phyloP scores from a whole-genome alignment of 1,284 basidiomycete species.

The Pascua guehoae region DNA sequence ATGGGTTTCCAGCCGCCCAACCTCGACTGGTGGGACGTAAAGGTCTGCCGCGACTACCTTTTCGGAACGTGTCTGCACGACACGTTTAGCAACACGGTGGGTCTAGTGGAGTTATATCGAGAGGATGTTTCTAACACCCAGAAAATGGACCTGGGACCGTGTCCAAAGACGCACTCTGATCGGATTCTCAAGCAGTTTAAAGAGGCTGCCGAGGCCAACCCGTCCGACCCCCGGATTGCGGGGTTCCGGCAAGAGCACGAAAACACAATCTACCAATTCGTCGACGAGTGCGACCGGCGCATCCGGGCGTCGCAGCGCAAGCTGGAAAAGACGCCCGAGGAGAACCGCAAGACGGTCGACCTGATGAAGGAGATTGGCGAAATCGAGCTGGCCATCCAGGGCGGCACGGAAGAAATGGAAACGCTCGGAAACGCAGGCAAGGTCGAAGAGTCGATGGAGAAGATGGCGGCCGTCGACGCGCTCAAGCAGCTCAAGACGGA shows the following conservation, averaged over 20 bases:
- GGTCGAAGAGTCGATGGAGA: conserved; percentile 96
- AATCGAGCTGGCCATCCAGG: conserved; percentile 97
- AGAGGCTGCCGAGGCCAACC: conserved; percentile 68
- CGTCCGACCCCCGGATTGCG: conserved; percentile 71
- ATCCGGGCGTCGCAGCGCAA: conserved; percentile 90
- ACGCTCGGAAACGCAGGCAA: conserved; percentile 92
- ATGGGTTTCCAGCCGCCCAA: conserved; percentile 93
- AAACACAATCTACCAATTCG: conserved; percentile 88
- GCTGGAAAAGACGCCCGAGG: conserved; percentile 98
- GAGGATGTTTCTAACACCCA: conserved; percentile 42
- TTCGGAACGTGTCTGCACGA: conserved; percentile 98
- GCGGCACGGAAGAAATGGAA: conserved; percentile 97
- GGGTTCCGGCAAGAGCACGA: conserved; percentile 92
- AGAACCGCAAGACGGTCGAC: conserved; percentile 97
- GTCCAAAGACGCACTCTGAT: conserved; percentile 94
- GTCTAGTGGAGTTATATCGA: conserved; percentile 40
- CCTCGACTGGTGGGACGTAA: conserved; percentile 91
- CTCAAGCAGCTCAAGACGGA: conserved; percentile 93
- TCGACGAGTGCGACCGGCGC: conserved; percentile 96
- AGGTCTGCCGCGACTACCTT: conserved; percentile 98
- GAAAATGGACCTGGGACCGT: conserved; percentile 99
- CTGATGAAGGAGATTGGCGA: conserved; percentile 99
- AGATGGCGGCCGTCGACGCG: conserved; percentile 95
- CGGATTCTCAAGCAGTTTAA: conserved; percentile 88
- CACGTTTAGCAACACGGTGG: conserved; percentile 94